A percentile compares a stretch with the other conserved stretches of the same genome.
phyloP scores from a whole-genome alignment of 2,329 filamentous ascomycete species.

The Neospermospora avenae region DNA sequence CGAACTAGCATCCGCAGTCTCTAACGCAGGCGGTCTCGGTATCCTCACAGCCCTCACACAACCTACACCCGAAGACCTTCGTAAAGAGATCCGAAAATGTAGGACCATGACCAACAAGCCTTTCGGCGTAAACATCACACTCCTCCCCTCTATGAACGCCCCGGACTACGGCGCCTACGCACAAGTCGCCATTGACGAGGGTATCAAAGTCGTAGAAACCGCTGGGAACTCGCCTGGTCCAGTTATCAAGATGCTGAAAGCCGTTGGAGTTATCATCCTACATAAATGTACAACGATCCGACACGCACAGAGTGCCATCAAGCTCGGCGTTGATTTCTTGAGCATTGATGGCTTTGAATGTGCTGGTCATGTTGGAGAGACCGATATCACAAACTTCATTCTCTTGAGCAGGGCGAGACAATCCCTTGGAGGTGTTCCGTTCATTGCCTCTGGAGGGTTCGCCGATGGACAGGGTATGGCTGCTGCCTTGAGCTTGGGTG shows the following conservation, averaged over 20 bases:
- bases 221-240: conserved; percentile 88
- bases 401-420: conserved; percentile 83
- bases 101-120: conserved; percentile 73
- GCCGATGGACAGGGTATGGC: conserved; percentile 92
- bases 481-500: conserved; percentile 83
- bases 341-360: conserved; percentile 98
- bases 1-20: conserved; percentile 72
- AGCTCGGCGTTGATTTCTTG: conserved; percentile 93
- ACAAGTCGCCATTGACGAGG: conserved; percentile 89
- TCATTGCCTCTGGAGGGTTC: conserved; percentile 94
- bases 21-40: conserved; percentile 78
- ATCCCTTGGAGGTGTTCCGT: conserved; percentile 71
- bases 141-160: conserved; percentile 83
- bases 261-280: conserved; percentile 71
- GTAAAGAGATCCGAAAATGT: conserved; percentile 88
- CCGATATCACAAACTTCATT: conserved; percentile 86
- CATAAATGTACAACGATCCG: conserved; percentile 98
- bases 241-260: conserved; percentile 85
- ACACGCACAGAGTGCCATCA: conserved; percentile 86
- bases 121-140: conserved; percentile 93
- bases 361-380: conserved; percentile 83
- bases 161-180: conserved; percentile 93
- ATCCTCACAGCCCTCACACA: conserved; percentile 88
- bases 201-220: conserved; percentile 86
- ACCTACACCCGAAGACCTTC: conserved; percentile 85